Conservation (phyloP, 768 basidiomycete genomes). For the Russula ochroleuca region DNA sequence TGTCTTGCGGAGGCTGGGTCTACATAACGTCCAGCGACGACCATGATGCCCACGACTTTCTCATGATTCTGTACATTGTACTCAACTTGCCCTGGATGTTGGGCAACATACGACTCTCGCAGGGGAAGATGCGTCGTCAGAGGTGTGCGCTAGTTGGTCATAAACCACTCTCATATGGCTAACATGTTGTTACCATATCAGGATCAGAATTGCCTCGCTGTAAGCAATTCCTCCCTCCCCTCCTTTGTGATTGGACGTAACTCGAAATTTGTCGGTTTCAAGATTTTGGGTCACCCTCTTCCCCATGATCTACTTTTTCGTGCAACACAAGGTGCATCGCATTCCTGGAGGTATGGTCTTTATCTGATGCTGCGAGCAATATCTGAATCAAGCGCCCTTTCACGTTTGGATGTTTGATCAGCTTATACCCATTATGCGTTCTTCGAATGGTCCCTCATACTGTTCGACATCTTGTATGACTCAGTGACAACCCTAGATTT, state of each 20-base stretch:
- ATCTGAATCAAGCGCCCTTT: slow-evolving; percentile 6
- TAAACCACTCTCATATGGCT: not conserved
- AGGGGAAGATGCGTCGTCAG: slow-evolving; percentile 48
- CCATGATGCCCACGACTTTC: slow-evolving; percentile 79
- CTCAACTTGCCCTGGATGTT: slow-evolving; percentile 89
- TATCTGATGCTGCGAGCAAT: not conserved
- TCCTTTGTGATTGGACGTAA: not conserved
- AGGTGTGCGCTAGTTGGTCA: slow-evolving; percentile 41
- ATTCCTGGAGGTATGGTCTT: slow-evolving; percentile 67
- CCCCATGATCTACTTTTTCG: slow-evolving; percentile 78
- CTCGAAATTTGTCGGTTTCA: slow-evolving; percentile 20
- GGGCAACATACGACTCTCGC: slow-evolving; percentile 50
- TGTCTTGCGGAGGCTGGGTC: slow-evolving; percentile 89
- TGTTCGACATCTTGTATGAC: slow-evolving; percentile 70
- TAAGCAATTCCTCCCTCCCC: slow-evolving; percentile 32
- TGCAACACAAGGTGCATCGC: slow-evolving; percentile 77
- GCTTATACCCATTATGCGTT: slow-evolving; percentile 85
- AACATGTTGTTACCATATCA: slow-evolving; percentile 30
- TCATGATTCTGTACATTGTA: slow-evolving; percentile 84
- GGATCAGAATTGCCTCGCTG: slow-evolving; percentile 51
- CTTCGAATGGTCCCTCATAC: slow-evolving; percentile 82
- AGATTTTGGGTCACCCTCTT: slow-evolving; percentile 70
- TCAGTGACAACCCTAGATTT: slow-evolving; percentile 62
- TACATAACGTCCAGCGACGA: slow-evolving; percentile 83
- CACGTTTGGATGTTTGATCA: slow-evolving; percentile 31